Evolutionary conservation across 768 basidiomycete genomes (phyloP), one percentile per base, ranked within the genome.

Genomic region (Hortiboletus campestris): DNA sequence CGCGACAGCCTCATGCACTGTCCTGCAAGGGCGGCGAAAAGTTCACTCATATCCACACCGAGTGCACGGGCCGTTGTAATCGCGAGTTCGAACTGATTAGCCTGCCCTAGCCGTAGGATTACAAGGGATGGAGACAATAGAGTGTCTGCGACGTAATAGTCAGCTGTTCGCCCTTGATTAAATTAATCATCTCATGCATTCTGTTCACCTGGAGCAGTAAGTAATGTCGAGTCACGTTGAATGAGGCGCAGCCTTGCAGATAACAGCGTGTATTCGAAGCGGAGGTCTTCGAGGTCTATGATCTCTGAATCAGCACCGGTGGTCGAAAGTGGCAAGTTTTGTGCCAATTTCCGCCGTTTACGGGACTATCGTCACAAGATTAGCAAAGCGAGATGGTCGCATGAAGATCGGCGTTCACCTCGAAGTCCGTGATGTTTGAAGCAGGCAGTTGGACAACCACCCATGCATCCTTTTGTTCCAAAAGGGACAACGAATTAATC

Each of bases 401-500:
- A 58, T 44, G 54, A 56, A 56, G 51, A 63, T 65, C 50, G 41
- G 54, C 56, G 62, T 51, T 63, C 61, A 75, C 84, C 68, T 76
- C 84, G 46, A 69, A 81, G 62, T 75, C 78, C 44, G 72, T 66
- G 51, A 74, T 70, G 42, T 73, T 67, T 53, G 83, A 79, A 50
- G 79, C 67, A 34, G 84, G 67, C 11, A 76, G 72, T 47, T 83
- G 87, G 52, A 94, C 75, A 28, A 89, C 75, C 28, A 97, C 76
- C 93, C 94, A 98, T 13, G 91, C 88, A 59, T 84, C 85, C 65
- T 86, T 86, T 59, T 78, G 77, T 64, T 94, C 89, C 38, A 94
- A 81, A 58, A 98, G 78, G 19, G 88, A 84, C 44, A 99, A 76
- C 5, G 93, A 86, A 67, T 97, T 97, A 68, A 95, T 89, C 28